Evolutionary conservation across 768 basidiomycete genomes (phyloP).

Genomic region (Ephemerocybe angulata): DNA sequence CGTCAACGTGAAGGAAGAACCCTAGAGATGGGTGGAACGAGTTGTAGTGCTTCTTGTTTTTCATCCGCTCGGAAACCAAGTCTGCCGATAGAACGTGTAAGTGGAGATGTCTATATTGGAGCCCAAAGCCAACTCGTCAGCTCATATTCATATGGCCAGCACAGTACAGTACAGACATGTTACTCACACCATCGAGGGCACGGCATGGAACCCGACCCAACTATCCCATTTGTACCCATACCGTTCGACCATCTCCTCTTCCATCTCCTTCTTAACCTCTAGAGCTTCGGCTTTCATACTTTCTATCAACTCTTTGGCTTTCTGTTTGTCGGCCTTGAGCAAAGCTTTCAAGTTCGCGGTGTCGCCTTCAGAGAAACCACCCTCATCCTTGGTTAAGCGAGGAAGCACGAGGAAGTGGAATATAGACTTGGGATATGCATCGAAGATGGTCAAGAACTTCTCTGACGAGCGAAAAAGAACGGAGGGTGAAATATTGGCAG

Average conservation of each 20-base stretch:
- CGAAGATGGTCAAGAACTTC: conserved; percentile 63
- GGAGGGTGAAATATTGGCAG: conserved; percentile 52
- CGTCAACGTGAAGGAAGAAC: conserved; percentile 75
- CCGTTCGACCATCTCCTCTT: conserved; percentile 74
- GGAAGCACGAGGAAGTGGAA: conserved; percentile 92
- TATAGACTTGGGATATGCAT: conserved; percentile 76
- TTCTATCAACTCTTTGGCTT: conserved; percentile 51
- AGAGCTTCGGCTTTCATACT: conserved; percentile 55
- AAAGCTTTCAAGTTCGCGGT: conserved; percentile 56
- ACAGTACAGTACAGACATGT: neutral
- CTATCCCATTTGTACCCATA: conserved; percentile 76
- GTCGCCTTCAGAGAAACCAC: conserved; percentile 24
- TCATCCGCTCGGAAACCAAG: conserved; percentile 63
- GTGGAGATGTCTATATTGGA: conserved; percentile 62
- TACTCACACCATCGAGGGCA: conserved; percentile 82
- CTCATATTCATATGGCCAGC: neutral
- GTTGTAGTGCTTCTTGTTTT: conserved; percentile 89
- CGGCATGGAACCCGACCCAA: conserved; percentile 81
- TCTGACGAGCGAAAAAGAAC: conserved; percentile 55
- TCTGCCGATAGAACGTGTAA: conserved; percentile 85
- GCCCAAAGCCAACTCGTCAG: neutral
- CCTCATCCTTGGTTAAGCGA: conserved; percentile 25
- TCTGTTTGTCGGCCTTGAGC: conserved; percentile 48
- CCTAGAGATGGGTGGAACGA: conserved; percentile 83
- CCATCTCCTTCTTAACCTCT: conserved; percentile 54